Base-by-base conservation (phyloP, 2,329 filamentous ascomycete genomes). In the Trichoderma endophyticum region DNA sequence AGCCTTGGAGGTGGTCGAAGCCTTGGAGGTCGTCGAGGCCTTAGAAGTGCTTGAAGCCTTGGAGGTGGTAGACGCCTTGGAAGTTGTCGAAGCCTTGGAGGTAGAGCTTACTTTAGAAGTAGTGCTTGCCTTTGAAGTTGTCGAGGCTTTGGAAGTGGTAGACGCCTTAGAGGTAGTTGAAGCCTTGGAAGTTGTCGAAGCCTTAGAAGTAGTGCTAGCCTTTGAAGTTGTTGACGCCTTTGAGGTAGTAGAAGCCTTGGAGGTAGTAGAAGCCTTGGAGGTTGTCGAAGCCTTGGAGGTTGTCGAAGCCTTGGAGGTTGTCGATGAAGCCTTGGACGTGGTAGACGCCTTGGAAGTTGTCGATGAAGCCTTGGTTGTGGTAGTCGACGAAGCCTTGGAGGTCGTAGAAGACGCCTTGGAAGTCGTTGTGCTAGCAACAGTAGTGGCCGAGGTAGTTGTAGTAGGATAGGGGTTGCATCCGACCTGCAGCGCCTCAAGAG, bases 401-500 rank as follows among this genome's bases (percentile, higher is more conserved):
- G 51, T 48, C 6, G 51, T 66, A 1, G 54, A 60, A 21, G 48
- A 24, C 9, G 60, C 21, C 56, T 39, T 57, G 2, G 32, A 63
- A 7, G 71, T 57, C n/a, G 48, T 61, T 18, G 66, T 68, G 36
- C 70, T 72, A 0, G 72, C 18, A 24, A 72, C 72, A 6, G 70
- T 56, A 9, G 63, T 70, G 15, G 72, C 69, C n/a, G 74, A 73
- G 9, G 74, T 75, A 18, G 75, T 76, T 30, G 75, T 72, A 28
- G 76, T 76, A 30, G 78, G 76, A 11, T 78, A 75, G 9, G 76
- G 70, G 43, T 77, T 77, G 71, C 82, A 83, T 62, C 81, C 82
- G 61, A 81, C 81, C 72, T 77, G 70, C 61, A 85, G 77, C 11
- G 81, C 80, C 56, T 83, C 80, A 30, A 80, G 74, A 32, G 81